Evolutionary conservation across 352 stramenopile genomes (phyloP).

Genomic region (Pythium aristosporum): DNA sequence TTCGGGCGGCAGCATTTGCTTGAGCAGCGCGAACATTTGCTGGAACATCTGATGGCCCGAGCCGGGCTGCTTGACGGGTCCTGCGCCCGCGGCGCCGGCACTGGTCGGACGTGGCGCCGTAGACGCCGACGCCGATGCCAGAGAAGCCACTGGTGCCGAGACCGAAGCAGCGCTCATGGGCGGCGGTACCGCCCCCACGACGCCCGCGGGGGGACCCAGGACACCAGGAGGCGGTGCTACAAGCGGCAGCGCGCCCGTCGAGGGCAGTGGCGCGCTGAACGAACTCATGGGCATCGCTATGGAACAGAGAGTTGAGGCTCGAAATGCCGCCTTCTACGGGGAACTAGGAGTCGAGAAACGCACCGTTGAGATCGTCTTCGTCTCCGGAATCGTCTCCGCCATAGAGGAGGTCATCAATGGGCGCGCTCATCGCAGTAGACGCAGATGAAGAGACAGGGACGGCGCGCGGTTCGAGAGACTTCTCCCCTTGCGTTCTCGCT

Average conservation of each 20-base stretch:
- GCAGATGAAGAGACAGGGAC: background rate
- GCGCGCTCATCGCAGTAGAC: constrained; percentile 61
- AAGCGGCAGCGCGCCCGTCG: constrained; percentile 19
- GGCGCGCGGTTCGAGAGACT: too few relatives aligned
- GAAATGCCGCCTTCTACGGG: background rate
- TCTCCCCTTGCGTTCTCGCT: constrained; percentile 4
- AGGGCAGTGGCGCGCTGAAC: constrained; percentile 28
- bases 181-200: constrained; percentile 11
- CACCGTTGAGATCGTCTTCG: constrained; percentile 70
- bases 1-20: constrained; percentile 82
- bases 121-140: constrained; percentile 10
- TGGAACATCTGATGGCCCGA: constrained; percentile 85
- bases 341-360: constrained; percentile 12
- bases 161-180: constrained; percentile 19
- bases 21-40: constrained; percentile 84
- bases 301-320: background rate
- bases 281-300: constrained; percentile 28
- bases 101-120: background rate
- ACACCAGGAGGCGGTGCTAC: constrained; percentile 14
- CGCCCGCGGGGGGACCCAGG: constrained; percentile 4
- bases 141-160: constrained; percentile 15
- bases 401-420: constrained; percentile 83
- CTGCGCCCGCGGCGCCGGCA: background rate
- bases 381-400: constrained; percentile 81
- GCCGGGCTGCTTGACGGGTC: constrained; percentile 42